Base-by-base conservation (phyloP, 257 asterid genomes). In the Ehretia macrophylla region DNA sequence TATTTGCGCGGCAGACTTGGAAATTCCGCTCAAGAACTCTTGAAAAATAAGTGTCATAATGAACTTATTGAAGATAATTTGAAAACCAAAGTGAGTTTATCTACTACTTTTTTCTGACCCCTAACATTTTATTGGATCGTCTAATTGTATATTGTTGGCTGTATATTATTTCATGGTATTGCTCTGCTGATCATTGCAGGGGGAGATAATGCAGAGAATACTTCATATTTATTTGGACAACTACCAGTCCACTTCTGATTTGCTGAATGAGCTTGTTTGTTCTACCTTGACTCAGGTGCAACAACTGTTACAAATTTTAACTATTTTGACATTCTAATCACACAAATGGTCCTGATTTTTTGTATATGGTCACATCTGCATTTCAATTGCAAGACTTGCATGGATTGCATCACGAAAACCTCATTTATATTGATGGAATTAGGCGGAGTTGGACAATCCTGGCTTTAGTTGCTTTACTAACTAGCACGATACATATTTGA, bases 131-230 rank as follows among this genome's bases (percentile, higher is more conserved):
- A 42, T 42, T 42, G 16, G 4, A 4, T 42, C 3, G 47, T 42
- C 6, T 5, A 5, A 27, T 27, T 27, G 35, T 27, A 27, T 27
- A 3, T 27, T 27, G 35, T 6, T 27, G 35, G 35, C 6, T 27
- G 35, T 27, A 1, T 3, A 27, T 67, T 20, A 59, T 42, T 58
- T 57, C 47, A 17, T 40, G 8, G 46, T 58, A 38, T 44, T 38
- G 64, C 32, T 52, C 63, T 23, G 18, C 51, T 61, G 71, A 53
- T 47, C 42, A 48, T 48, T 79, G 78, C 82, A 88, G 96, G 95
- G 94, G 58, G 90, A 88, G 68, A 73, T 88, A 68, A 68, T 88
- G 72, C 94, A 88, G 69, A 88, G 75, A 81, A 76, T 85, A 66
- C 92, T 88, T 54, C 88, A 81, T 68, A 84, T 85, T 59, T 85